A percentile compares a stretch with the other conserved stretches of the same genome.
Conservation (phyloP, 306 rosid genomes). For the Prinsepia uniflora region DNA sequence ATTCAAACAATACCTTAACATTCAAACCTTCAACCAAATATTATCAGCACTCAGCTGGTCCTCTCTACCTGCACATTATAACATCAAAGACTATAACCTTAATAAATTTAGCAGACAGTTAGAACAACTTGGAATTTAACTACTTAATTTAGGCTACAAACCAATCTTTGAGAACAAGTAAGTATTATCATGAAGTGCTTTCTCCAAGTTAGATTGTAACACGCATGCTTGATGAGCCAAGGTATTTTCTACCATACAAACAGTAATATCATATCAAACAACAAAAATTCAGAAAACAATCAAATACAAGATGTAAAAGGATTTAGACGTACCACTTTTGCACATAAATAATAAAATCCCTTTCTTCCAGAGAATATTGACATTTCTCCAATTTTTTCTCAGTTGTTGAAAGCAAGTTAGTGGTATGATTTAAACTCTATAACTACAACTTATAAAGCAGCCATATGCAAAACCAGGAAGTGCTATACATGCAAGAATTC, state of each 20-base stretch:
- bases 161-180: conserved; percentile 77
- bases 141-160: conserved; percentile 22
- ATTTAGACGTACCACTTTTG: conserved; percentile 59
- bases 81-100: background rate
- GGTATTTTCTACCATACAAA: conserved; percentile 65
- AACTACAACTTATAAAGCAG: conserved; percentile 19
- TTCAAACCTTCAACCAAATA: conserved; percentile 53
- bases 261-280: conserved; percentile 16
- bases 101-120: background rate
- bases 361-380: conserved; percentile 57
- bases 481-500: too few species aligned
- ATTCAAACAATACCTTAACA: conserved; percentile 49
- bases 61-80: conserved; percentile 60
- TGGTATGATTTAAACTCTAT: conserved; percentile 65
- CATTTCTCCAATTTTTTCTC: conserved; percentile 76
- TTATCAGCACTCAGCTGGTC: conserved; percentile 68
- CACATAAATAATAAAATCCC: conserved; percentile 69
- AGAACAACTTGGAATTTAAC: conserved; percentile 1
- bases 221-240: conserved; percentile 80
- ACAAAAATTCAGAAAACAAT: background rate
- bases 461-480: too few species aligned
- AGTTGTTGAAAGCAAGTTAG: conserved; percentile 52
- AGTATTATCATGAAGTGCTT: conserved; percentile 69
- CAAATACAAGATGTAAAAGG: background rate
- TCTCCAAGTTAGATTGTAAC: conserved; percentile 75